These are phyloP conservation scores for Liriodendron chinense DNA, from an alignment of 164 flowering plant genomes.

Conservation along the genomic window DNA sequence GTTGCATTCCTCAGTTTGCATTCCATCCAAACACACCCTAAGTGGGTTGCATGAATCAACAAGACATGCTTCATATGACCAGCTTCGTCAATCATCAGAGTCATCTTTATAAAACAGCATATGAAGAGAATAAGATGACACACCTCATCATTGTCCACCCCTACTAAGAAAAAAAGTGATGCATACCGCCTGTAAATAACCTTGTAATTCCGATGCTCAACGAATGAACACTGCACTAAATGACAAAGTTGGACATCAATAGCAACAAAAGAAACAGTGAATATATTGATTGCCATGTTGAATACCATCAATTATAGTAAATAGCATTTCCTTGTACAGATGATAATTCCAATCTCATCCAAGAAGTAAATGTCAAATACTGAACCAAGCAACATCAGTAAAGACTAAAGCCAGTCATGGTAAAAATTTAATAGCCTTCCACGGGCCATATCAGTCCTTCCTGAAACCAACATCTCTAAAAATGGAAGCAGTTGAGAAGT, in stretches of 20 bases:
- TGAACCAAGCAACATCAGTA: neutral
- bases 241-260: neutral
- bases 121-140: slow-evolving; percentile 9
- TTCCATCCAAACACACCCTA: no score
- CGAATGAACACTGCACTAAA: slow-evolving; percentile 86
- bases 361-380: no score
- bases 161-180: slow-evolving; percentile 94
- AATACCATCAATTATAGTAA: no score
- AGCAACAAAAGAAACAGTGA: neutral
- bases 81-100: neutral
- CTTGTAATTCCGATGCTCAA: slow-evolving; percentile 97
- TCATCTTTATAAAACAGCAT: neutral
- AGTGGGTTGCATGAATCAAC: neutral
- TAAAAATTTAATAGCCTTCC: neutral
- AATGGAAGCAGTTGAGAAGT: neutral
- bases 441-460: neutral
- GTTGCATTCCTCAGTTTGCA: no score
- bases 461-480: no score
- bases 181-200: slow-evolving; percentile 94
- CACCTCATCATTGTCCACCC: slow-evolving; percentile 97
- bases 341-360: no score
- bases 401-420: neutral
- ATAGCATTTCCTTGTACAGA: no score
- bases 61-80: neutral
- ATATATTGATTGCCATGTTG: neutral